Evolutionary conservation across 1,284 basidiomycete species (phyloP).

Genomic region (Marasmius tenuissimus): DNA sequence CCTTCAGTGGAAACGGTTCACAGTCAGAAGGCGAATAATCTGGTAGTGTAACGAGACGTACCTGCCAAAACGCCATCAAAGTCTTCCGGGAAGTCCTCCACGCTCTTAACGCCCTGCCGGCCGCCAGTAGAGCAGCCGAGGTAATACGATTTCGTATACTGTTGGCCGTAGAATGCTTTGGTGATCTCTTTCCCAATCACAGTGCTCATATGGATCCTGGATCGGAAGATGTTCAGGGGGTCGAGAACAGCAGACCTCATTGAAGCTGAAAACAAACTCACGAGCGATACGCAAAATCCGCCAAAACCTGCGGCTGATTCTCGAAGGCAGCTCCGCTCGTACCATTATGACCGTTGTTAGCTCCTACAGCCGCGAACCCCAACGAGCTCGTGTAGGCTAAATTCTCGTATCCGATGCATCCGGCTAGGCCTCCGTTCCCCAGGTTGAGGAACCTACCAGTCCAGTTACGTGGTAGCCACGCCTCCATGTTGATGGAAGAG

Average conservation of each 20-base stretch:
- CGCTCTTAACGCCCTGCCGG: conserved; percentile 18
- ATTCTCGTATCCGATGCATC: conserved; percentile 8
- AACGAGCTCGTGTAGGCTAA: conserved; percentile 6
- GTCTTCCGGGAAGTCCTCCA: conserved; percentile 18
- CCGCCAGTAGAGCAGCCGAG: conserved; percentile 22
- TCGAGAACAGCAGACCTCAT: neutral
- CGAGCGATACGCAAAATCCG: conserved; percentile 12
- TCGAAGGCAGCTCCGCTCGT: conserved; percentile 8
- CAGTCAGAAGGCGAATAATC: neutral
- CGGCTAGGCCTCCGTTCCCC: neutral
- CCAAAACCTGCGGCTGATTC: conserved; percentile 9
- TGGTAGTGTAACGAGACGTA: neutral
- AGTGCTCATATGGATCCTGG: conserved; percentile 10
- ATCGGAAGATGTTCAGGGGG: too few relatives aligned
- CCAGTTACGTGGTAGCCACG: conserved; percentile 13
- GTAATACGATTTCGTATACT: conserved; percentile 15
- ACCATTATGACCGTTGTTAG: conserved; percentile 14
- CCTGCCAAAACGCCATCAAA: conserved; percentile 21
- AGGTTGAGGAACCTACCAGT: conserved; percentile 9
- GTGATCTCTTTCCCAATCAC: conserved; percentile 17
- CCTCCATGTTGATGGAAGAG: conserved; percentile 11
- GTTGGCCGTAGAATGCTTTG: conserved; percentile 13
- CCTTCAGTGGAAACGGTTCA: neutral
- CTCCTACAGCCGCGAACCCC: conserved; percentile 11
- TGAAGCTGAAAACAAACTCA: neutral